Evolutionary conservation across 1,284 basidiomycete genomes (phyloP), one percentile per base, ranked within the genome.

Genomic region (Ceratorhiza oryzae-sativae): DNA sequence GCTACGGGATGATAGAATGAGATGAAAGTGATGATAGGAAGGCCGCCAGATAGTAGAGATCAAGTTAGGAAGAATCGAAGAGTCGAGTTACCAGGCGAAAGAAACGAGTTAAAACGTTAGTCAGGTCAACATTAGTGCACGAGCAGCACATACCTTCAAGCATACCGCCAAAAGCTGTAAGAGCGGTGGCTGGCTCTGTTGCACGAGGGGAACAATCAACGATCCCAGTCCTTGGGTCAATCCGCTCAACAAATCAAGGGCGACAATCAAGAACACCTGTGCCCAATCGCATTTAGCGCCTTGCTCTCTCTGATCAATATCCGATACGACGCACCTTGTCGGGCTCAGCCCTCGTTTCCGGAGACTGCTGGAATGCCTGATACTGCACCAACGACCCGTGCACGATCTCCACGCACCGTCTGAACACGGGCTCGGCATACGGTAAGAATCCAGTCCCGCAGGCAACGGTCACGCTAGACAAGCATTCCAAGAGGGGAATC

Each of bases 391-490:
- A 86, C 1, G 92, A 89, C 53, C 84, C 85, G 80, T 94, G 91
- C 58, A 98, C 93, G 77, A 99, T 91, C 75, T 85, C 87, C 72
- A 90, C 87, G 84, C 95, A 98, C 72, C 97, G 90, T 76, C 96
- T 90, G 80, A 95, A 99, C 39, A 99, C 92, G 1, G 96, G 94
- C 15, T 88, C 88, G 9, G 95, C 94, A 79, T 97, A 97, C 0
- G 92, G 90, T 48, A 89, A 81, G 83, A 99, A 99, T 0, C 94
- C 88, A n/a, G 88, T 84, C 0, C 95, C 96, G 81, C 98, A 94
- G 10, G 97, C 96, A 77, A 99, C 97, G 0, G 97, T 95, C 23
- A 99, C 95, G 5, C 95, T 98, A 1, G 97, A 97, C 58, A 99
- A 86, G 81, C 97, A 99, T 88, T 97, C 95, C 15, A 98, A 86